Evolutionary conservation across 345 rosid species (phyloP).

Genomic region (Salix brachista): DNA sequence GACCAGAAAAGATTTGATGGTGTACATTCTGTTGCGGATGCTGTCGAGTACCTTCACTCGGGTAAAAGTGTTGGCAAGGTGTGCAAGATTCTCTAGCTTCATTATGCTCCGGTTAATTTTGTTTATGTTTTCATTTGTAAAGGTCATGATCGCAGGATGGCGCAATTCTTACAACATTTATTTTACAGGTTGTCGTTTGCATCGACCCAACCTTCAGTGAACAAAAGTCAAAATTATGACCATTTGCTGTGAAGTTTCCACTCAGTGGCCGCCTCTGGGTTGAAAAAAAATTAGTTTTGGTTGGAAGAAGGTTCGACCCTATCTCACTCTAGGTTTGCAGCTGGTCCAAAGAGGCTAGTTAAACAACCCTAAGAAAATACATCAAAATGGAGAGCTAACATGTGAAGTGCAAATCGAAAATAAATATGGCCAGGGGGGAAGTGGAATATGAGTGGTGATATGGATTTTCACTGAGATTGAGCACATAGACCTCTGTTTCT

Average conservation of each 20-base stretch:
- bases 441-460: neutral
- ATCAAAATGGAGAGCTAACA: neutral
- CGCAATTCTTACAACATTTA: neutral
- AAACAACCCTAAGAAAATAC: neutral
- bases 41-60: slow-evolving; percentile 91
- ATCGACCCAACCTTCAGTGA: slow-evolving; percentile 59
- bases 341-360: neutral
- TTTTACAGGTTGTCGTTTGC: slow-evolving; percentile 73
- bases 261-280: neutral
- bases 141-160: neutral
- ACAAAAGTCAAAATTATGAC: slow-evolving; percentile 59
- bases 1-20: slow-evolving; percentile 76
- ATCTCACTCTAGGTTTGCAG: neutral
- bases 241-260: neutral
- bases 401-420: neutral
- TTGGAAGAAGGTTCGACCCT: neutral
- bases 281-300: neutral
- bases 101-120: neutral
- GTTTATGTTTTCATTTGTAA: neutral
- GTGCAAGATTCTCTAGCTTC: neutral
- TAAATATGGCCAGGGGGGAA: neutral
- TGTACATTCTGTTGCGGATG: slow-evolving; percentile 65
- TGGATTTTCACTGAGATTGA: neutral
- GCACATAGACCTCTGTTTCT: too few species aligned
- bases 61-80: slow-evolving; percentile 98